Evolutionary conservation across 2,329 filamentous ascomycete genomes (phyloP), one percentile per base, ranked within the genome.

Genomic region (Fusarium miscanthi): DNA sequence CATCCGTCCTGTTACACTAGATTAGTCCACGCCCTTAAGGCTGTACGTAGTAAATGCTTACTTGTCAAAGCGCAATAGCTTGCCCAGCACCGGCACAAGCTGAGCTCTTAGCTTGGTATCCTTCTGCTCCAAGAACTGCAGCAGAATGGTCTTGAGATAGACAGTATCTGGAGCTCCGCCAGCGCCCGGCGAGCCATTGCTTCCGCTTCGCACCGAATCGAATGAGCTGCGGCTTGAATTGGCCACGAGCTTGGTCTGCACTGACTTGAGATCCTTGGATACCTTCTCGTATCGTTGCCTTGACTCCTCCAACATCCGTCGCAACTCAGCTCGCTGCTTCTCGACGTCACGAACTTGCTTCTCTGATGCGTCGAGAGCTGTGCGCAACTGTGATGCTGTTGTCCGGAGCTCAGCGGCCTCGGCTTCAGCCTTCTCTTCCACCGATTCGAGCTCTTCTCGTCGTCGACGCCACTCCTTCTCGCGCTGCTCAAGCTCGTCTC

Each of bases 311-410:
- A 97, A 87, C 37, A 92, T 86, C 45, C 90, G 89, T 49, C 93
- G 89, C 56, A 97, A 83, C 67, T 97, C 94, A 1, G 86, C 84
- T 72, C 92, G 93, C 78, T 97, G 93, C 82, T 91, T 93, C 81
- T 98, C 95, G 9, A 93, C 86, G n/a, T 96, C 93, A 35, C 91
- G 88, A 1, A 93, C 90, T 81, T 97, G 93, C 78, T 89, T 91
- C 82, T 99, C 96, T 40, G 93, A 95, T 52, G 94, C 93, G 74
- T 98, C 95, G 3, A 99, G 86, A 1, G 94, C 91, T 65, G 93
- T 88, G 4, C 93, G 90, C 37, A 99, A 86, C 74, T 93, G 91
- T 11, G 89, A 86, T 84, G 97, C 94, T 1, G 94, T 93, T 11
- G 89, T 84, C 35, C 92, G 91, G 77, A 95, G 88, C 75, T 97